Evolutionary conservation across 805 yeast genomes (phyloP).

Genomic region (Yarrowia bubula): DNA sequence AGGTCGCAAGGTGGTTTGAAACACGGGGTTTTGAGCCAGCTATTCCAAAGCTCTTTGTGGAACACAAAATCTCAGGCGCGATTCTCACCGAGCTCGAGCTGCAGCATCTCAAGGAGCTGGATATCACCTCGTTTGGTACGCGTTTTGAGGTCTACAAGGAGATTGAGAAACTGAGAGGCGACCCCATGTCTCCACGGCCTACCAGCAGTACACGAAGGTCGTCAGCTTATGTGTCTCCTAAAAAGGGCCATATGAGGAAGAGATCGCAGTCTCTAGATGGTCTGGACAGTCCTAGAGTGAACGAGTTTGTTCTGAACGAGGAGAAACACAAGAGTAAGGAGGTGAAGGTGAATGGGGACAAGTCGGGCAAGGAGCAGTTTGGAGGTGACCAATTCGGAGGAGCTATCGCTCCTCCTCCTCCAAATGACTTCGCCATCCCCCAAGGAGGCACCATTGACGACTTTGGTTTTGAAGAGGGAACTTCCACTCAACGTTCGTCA

Average conservation of each 20-base stretch:
- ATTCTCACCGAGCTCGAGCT: constrained; percentile 83
- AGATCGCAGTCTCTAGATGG: constrained; percentile 5
- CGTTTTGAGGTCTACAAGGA: constrained; percentile 89
- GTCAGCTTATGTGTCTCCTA: constrained; percentile 1
- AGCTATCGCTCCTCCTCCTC: neutral
- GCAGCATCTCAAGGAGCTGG: constrained; percentile 84
- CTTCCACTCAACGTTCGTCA: neutral
- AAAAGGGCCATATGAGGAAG: constrained; percentile 9
- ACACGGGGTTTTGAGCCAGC: constrained; percentile 68
- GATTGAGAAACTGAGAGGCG: constrained; percentile 56
- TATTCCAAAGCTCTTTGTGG: constrained; percentile 74
- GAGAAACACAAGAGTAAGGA: no score
- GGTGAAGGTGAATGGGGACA: no score
- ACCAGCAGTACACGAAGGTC: neutral
- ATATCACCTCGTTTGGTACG: constrained; percentile 89
- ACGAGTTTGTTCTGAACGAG: neutral
- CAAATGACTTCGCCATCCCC: neutral
- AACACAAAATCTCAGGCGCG: constrained; percentile 85
- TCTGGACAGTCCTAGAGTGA: neutral
- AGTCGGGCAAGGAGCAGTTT: no score
- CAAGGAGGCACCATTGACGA: constrained; percentile 20
- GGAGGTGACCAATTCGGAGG: no score
- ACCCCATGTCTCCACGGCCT: constrained; percentile 1
- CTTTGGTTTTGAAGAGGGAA: neutral
- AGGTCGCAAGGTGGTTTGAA: constrained; percentile 76